A percentile compares a stretch with the other conserved stretches of the same genome.
phyloP scores from a whole-genome alignment of 345 rosid genomes.

The Linum tenue region DNA sequence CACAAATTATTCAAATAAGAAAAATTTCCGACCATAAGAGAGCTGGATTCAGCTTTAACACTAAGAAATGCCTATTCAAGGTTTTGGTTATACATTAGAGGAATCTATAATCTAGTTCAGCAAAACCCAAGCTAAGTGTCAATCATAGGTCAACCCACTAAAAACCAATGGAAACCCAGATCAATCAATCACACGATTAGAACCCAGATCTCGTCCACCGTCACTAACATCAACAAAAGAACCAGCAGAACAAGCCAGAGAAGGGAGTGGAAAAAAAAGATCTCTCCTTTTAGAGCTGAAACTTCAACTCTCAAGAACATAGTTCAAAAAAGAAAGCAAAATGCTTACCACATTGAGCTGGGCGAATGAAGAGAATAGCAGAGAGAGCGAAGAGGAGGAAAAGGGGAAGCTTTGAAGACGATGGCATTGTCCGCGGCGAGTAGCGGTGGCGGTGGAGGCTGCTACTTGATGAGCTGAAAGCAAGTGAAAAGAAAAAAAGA shows the following conservation, averaged over 20 bases:
- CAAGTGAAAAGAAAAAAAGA: neutral
- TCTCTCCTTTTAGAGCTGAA: neutral
- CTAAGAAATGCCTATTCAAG: neutral
- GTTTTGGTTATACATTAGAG: neutral
- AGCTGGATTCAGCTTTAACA: neutral
- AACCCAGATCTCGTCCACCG: constrained; percentile 17
- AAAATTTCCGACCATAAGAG: neutral
- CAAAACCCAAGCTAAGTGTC: neutral
- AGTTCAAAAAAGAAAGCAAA: constrained; percentile 1
- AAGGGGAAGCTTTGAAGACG: constrained; percentile 25
- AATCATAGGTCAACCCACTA: neutral
- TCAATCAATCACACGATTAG: neutral
- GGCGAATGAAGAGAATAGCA: constrained; percentile 27
- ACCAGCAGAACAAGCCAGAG: constrained; percentile 2
- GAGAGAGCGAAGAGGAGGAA: constrained; percentile 18
- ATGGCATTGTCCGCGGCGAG: constrained; percentile 32
- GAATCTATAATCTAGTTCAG: neutral
- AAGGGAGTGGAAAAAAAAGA: neutral
- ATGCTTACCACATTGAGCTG: constrained; percentile 29
- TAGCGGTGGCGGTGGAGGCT: neutral
- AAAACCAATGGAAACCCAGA: constrained; percentile 1
- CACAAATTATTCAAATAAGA: no score
- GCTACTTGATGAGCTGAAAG: neutral
- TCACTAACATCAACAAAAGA: neutral
- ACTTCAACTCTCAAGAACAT: neutral